These are phyloP conservation scores for Phallus indusiatus DNA, from an alignment of 768 basidiomycete genomes.

Conservation along the genomic window DNA sequence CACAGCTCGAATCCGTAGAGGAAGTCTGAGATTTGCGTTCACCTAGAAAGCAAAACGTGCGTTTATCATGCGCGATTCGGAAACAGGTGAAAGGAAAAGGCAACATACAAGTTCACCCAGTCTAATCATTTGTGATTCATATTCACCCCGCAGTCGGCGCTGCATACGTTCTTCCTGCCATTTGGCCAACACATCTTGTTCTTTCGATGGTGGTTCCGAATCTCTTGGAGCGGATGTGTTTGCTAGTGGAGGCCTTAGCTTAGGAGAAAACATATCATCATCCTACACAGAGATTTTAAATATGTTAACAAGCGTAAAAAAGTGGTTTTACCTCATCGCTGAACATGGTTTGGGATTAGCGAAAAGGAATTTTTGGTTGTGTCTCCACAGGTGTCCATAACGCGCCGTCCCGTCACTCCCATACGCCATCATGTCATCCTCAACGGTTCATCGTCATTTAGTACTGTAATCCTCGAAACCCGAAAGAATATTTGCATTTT, in stretches of 20 bases:
- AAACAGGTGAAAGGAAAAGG: not conserved
- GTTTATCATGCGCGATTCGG: not conserved
- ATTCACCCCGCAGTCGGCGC: slow-evolving; percentile 62
- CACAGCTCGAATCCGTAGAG: slow-evolving; percentile 63
- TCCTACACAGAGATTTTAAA: not conserved
- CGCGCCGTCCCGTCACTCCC: not conserved
- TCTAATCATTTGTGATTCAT: slow-evolving; percentile 57
- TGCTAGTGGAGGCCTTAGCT: slow-evolving; percentile 41
- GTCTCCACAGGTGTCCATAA: not conserved
- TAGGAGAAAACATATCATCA: slow-evolving; percentile 13
- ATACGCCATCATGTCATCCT: too few relatives aligned
- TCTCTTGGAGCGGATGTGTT: slow-evolving; percentile 47
- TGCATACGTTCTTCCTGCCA: slow-evolving; percentile 73
- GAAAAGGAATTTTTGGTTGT: not conserved
- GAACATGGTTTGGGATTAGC: too few relatives aligned
- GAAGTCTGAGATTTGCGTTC: slow-evolving; percentile 53
- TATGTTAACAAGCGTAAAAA: not conserved
- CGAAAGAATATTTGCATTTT: too few relatives aligned
- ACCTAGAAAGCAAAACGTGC: slow-evolving; percentile 39
- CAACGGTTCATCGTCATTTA: too few relatives aligned
- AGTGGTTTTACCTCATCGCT: not conserved
- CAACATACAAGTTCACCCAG: slow-evolving; percentile 56
- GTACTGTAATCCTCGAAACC: too few relatives aligned
- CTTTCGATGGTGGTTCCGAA: slow-evolving; percentile 39
- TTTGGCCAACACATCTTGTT: slow-evolving; percentile 47